These are phyloP conservation scores for Adenanthera pavonina DNA, from an alignment of 306 rosid species.

Conservation along the genomic window DNA sequence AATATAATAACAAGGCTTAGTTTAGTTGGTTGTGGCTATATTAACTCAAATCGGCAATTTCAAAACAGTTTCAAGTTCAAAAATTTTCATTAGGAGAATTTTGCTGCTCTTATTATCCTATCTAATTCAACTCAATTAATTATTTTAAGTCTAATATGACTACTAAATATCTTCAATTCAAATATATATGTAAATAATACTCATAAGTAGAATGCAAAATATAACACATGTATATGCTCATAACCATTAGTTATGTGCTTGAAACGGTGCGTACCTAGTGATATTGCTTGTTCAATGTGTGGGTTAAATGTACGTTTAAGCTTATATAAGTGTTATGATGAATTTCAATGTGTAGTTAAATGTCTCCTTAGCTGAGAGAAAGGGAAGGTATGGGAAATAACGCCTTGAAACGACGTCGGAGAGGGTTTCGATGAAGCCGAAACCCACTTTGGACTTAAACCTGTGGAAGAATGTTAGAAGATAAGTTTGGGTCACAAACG, in stretches of 20 bases:
- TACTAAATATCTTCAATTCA: no score
- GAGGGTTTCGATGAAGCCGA: slow-evolving; percentile 34
- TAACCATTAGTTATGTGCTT: neutral
- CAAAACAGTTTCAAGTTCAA: no score
- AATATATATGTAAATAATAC: no score
- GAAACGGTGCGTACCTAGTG: neutral
- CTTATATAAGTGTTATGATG: neutral
- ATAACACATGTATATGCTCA: no score
- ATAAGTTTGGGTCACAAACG: neutral
- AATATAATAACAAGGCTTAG: no score
- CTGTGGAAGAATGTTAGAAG: neutral
- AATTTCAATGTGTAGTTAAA: neutral
- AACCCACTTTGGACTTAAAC: slow-evolving; percentile 29
- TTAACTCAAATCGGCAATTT: no score
- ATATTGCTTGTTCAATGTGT: neutral
- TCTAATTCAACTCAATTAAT: no score
- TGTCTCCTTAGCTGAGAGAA: neutral
- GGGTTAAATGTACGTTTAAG: neutral
- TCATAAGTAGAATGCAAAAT: no score
- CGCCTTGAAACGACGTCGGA: slow-evolving; percentile 27
- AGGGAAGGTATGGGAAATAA: slow-evolving; percentile 24
- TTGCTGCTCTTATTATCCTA: no score
- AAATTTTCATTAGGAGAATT: no score
- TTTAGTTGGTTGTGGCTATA: no score
- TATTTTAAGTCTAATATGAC: no score